Conservation (phyloP, 306 rosid species). For the Begonia fuchsioides region DNA sequence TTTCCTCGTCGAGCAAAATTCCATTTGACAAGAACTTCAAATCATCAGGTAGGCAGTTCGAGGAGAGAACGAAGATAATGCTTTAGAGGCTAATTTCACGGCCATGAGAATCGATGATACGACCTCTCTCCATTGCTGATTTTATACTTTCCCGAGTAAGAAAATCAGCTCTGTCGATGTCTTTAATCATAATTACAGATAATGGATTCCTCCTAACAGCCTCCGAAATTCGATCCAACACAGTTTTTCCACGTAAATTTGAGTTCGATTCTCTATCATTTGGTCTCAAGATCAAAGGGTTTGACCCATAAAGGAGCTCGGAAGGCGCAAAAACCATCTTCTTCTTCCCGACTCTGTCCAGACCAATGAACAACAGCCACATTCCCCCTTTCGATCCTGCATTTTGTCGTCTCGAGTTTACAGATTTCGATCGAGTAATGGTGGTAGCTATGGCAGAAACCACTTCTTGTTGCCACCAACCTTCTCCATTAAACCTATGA, state of each 20-base stretch:
- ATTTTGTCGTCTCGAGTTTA: slow-evolving; percentile 50
- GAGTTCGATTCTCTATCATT: slow-evolving; percentile 42
- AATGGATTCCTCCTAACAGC: slow-evolving; percentile 64
- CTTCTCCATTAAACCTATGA: slow-evolving; percentile 62
- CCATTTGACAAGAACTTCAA: slow-evolving; percentile 34
- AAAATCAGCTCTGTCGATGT: slow-evolving; percentile 53
- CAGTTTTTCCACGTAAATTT: slow-evolving; percentile 72
- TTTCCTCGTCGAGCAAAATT: slow-evolving; percentile 39
- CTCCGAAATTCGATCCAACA: slow-evolving; percentile 67
- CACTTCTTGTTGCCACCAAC: slow-evolving; percentile 99
- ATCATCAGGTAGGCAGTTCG: slow-evolving; percentile 74
- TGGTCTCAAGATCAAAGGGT: slow-evolving; percentile 41
- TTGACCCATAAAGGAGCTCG: slow-evolving; percentile 58
- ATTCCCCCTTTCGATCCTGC: slow-evolving; percentile 51
- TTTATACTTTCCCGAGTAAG: slow-evolving; percentile 52
- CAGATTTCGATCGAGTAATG: slow-evolving; percentile 58
- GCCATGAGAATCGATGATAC: slow-evolving; percentile 70
- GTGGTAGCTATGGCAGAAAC: slow-evolving; percentile 72
- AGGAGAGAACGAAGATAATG: slow-evolving; percentile 66
- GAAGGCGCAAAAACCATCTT: slow-evolving; percentile 86
- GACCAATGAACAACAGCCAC: slow-evolving; percentile 83
- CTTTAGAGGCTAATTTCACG: slow-evolving; percentile 78
- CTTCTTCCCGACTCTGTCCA: slow-evolving; percentile 83
- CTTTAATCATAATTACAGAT: slow-evolving; percentile 76
- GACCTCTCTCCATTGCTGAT: slow-evolving; percentile 78